A percentile compares a stretch with the other conserved stretches of the same genome.
Evolutionary conservation across 129 eudicot species (phyloP).

Genomic region (Deinandra increscens): DNA sequence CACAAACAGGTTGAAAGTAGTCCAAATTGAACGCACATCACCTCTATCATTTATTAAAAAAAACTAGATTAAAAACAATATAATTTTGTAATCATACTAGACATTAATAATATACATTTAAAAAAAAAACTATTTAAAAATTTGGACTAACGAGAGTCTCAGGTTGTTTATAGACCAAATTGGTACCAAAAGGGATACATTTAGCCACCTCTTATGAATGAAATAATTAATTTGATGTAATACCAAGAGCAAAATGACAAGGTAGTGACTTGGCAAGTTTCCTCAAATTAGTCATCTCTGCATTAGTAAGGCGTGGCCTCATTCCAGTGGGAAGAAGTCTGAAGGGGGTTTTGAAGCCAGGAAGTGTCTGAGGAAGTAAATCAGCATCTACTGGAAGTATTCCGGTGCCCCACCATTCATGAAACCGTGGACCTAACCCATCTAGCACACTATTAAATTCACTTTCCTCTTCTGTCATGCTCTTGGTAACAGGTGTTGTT

Average conservation of each 20-base stretch:
- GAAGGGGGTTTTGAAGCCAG: constrained; percentile 83
- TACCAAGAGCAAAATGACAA: constrained; percentile 99
- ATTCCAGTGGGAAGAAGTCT: constrained; percentile 92
- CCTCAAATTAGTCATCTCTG: constrained; percentile 83
- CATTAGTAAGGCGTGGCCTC: constrained; percentile 79
- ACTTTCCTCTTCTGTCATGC: constrained; percentile 71
- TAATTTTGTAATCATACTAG: not conserved
- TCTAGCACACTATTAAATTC: constrained; percentile 67
- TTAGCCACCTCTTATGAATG: not conserved
- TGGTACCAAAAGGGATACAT: not conserved
- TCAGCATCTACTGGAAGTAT: constrained; percentile 94
- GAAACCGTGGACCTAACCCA: constrained; percentile 91
- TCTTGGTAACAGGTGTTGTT: constrained; percentile 35
- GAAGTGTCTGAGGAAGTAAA: constrained; percentile 81
- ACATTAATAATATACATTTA: not conserved
- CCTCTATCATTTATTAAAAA: not conserved
- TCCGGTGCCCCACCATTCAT: constrained; percentile 99
- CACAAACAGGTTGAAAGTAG: not conserved
- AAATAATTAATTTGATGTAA: constrained; percentile 18
- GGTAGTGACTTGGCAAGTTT: constrained; percentile 93
- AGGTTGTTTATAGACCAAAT: not conserved
- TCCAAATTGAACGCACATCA: not conserved
- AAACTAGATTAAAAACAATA: not conserved
- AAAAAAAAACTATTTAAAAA: not conserved
- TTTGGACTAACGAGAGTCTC: not conserved